These are phyloP conservation scores for Hebeloma cylindrosporum DNA, from an alignment of 768 basidiomycete genomes.

Conservation along the genomic window DNA sequence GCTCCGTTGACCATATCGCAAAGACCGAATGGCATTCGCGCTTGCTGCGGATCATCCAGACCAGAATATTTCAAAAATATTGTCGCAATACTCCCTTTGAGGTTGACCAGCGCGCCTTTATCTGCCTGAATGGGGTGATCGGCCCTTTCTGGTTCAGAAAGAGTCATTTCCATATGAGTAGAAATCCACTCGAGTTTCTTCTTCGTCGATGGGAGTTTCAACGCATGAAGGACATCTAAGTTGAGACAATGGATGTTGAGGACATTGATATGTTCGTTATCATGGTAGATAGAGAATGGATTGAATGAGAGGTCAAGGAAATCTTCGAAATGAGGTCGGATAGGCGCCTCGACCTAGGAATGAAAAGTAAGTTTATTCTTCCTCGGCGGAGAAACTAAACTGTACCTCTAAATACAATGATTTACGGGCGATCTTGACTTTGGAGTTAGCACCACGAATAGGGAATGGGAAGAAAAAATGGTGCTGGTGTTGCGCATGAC, in stretches of 20 bases:
- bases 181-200: constrained; percentile 23
- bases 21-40: constrained; percentile 22
- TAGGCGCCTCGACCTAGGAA: constrained; percentile 26
- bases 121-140: constrained; percentile 1
- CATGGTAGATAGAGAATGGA: constrained; percentile 29
- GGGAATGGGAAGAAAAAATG: constrained; percentile 44
- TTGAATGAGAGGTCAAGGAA: constrained; percentile 18
- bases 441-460: constrained; percentile 35
- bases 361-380: constrained; percentile 19
- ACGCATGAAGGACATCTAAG: constrained; percentile 16
- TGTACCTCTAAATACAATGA: constrained; percentile 49
- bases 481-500: constrained; percentile 26
- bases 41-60: background rate
- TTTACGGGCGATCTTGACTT: constrained; percentile 51
- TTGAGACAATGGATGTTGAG: constrained; percentile 34
- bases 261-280: constrained; percentile 10
- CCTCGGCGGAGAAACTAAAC: constrained; percentile 16
- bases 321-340: constrained; percentile 19
- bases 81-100: constrained; percentile 23
- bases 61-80: constrained; percentile 19
- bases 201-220: constrained; percentile 9
- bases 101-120: constrained; percentile 17
- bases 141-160: constrained; percentile 22
- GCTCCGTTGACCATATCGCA: constrained; percentile 15
- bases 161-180: constrained; percentile 19